Conservation (phyloP, 441 rosid species). For the Mallotus japonicus region DNA sequence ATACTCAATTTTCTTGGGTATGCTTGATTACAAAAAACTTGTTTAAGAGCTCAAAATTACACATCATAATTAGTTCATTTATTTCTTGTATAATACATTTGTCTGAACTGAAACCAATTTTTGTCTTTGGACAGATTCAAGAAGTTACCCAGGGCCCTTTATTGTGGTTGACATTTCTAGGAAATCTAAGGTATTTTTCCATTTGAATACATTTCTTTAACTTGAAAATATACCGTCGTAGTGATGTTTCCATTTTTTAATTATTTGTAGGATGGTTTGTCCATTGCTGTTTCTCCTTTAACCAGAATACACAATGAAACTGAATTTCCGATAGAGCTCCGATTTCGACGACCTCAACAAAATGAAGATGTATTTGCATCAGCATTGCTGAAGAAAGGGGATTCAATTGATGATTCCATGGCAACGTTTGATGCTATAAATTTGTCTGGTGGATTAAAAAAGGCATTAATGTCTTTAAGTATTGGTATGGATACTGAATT, state of each 20-base stretch:
- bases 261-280: conserved; percentile 73
- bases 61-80: not conserved
- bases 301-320: conserved; percentile 87
- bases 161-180: conserved; percentile 72
- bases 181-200: conserved; percentile 60
- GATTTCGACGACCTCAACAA: conserved; percentile 71
- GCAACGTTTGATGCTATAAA: conserved; percentile 77
- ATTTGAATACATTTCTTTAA: conserved; percentile 18
- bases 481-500: conserved; percentile 59
- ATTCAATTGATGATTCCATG: conserved; percentile 80
- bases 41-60: not conserved
- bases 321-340: conserved; percentile 70
- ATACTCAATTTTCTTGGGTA: not conserved
- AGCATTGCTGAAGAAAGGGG: conserved; percentile 70
- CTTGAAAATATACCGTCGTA: conserved; percentile 5
- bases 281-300: conserved; percentile 82
- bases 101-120: not conserved
- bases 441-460: conserved; percentile 75
- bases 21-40: not conserved
- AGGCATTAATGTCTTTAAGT: conserved; percentile 81
- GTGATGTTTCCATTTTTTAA: conserved; percentile 10
- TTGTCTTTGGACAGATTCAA: conserved; percentile 60
- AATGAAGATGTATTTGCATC: conserved; percentile 56
- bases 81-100: not conserved
- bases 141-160: conserved; percentile 89